Base-by-base conservation (phyloP, 352 stramenopile genomes). In the Thalassiosira hispida region DNA sequence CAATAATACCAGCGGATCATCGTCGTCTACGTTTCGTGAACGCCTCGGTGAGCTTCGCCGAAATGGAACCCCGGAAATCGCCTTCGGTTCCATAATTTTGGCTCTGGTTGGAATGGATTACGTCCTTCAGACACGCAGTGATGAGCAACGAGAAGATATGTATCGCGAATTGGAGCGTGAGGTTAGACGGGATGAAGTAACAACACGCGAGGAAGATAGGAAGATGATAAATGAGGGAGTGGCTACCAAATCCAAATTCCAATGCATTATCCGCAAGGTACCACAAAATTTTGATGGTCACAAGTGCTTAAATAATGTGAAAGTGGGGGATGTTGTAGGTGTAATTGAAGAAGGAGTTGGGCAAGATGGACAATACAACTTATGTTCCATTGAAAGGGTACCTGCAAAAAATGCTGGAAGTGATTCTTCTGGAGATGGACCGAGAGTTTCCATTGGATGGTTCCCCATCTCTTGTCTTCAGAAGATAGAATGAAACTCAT, bases 281-380 rank as follows among this genome's bases (percentile, higher is more conserved):
- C 75, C 75, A 14, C 25, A 59, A 46, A 62, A 76, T 57, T 84
- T 87, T 51, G 80, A 87, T 77, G 80, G 80, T 12, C 65, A 75
- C 53, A 84, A 79, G 71, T 82, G 77, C 57, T 73, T 92, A 20
- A 79, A 60, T 0, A 70, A 81, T 70, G 51, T 92, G 11, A 63
- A 84, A 65, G 72, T 88, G 8, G 84, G 84, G 3, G 85, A 93
- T 73, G 64, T 87, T 16, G 80, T 93, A 9, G 63, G 87, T 80
- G 69, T 93, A 25, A 47, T 93, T 20, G 70, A 92, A 75, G 79
- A 90, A 27, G 59, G 77, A 31, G 82, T 93, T 53, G 88, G 88
- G n/a, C 88, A 85, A 27, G 78, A 74, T 31, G 33, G 79, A 27
- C 65, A 77, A 42, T 93, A 93, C 66, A 86, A 92, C 81, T 67